Percentiles rank a stretch among this genome's conserved stretches.
Conservation (phyloP, 2,329 filamentous ascomycete genomes). For the Gyromitra esculenta region DNA sequence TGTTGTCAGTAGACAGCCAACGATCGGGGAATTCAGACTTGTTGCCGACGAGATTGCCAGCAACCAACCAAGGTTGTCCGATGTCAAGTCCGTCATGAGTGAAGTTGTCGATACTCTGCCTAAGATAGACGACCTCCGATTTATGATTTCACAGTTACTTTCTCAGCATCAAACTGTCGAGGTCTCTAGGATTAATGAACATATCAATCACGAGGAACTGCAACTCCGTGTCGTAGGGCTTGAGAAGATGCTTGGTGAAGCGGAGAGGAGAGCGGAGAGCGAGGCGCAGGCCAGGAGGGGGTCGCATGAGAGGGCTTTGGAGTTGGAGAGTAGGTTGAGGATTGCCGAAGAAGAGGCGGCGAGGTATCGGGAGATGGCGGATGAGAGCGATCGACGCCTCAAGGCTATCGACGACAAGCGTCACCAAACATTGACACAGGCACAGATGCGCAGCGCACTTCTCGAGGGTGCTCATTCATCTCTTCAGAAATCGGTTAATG, state of each 20-base stretch:
- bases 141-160: slow-evolving; percentile 52
- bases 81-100: slow-evolving; percentile 47
- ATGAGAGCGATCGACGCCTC: slow-evolving; percentile 75
- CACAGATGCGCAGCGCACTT: slow-evolving; percentile 70
- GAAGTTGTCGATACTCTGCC: slow-evolving; percentile 44
- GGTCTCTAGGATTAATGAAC: slow-evolving; percentile 41
- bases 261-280: slow-evolving; percentile 72
- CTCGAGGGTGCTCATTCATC: slow-evolving; percentile 74
- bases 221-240: slow-evolving; percentile 72
- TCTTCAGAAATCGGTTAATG: slow-evolving; percentile 65
- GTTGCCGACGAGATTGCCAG: slow-evolving; percentile 73
- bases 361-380: slow-evolving; percentile 63
- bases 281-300: slow-evolving; percentile 72
- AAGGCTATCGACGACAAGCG: slow-evolving; percentile 75
- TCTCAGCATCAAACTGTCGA: slow-evolving; percentile 53
- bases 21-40: slow-evolving; percentile 67
- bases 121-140: slow-evolving; percentile 53
- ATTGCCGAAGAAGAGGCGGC: slow-evolving; percentile 59
- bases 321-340: slow-evolving; percentile 67
- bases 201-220: slow-evolving; percentile 60
- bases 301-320: slow-evolving; percentile 76
- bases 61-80: slow-evolving; percentile 59
- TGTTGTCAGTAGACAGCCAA: slow-evolving; percentile 59
- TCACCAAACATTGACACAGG: slow-evolving; percentile 68
- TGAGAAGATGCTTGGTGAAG: slow-evolving; percentile 72